Conservation (phyloP, 148 eudicot genomes). For the Cornus florida region DNA sequence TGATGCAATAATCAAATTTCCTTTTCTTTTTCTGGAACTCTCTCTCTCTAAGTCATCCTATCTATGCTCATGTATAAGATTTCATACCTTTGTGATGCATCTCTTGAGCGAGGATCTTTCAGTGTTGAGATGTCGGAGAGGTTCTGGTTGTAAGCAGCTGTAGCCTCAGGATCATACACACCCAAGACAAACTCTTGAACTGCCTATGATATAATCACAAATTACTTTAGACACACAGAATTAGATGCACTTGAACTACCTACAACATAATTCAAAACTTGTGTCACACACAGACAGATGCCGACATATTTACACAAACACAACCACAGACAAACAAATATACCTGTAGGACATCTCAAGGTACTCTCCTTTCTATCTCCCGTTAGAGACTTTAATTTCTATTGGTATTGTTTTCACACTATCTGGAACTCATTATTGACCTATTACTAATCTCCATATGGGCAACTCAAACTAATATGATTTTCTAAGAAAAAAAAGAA, state of each 20-base stretch:
- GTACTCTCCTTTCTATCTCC: no score
- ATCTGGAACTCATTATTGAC: no score
- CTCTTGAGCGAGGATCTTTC: constrained; percentile 93
- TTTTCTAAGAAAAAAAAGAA: no score
- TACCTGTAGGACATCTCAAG: not conserved
- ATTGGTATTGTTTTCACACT: no score
- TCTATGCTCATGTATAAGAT: not conserved
- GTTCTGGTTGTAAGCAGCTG: constrained; percentile 73
- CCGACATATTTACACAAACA: not conserved
- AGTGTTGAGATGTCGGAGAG: constrained; percentile 67
- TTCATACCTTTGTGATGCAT: constrained; percentile 83
- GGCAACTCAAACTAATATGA: no score
- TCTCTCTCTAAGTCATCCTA: not conserved
- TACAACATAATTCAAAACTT: constrained; percentile 24
- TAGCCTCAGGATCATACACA: constrained; percentile 76
- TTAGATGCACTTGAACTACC: constrained; percentile 55
- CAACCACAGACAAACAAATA: not conserved
- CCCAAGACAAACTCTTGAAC: constrained; percentile 91
- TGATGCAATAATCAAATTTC: not conserved
- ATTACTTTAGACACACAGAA: not conserved
- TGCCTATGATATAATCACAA: constrained; percentile 36
- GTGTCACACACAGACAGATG: not conserved
- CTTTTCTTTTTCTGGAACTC: not conserved
- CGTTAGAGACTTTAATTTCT: no score
- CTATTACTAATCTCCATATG: no score